Conservation (phyloP, 495 filamentous ascomycete genomes). For the Hypomontagnella monticulosa region DNA sequence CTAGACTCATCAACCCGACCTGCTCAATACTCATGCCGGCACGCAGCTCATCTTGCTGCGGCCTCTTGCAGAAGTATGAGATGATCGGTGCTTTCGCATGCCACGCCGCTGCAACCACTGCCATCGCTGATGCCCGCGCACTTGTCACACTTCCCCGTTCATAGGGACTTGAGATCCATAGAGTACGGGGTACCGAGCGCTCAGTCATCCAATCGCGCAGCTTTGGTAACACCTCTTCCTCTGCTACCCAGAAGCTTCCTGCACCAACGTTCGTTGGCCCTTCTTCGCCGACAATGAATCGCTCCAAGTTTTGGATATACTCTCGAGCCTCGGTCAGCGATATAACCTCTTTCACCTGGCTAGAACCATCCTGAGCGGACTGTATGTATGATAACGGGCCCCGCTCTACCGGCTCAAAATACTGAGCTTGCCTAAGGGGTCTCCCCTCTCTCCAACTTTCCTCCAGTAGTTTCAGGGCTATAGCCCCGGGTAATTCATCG, state of each 20-base stretch:
- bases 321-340: neutral
- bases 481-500: neutral
- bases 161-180: slow-evolving; percentile 24
- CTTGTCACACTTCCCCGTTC: slow-evolving; percentile 1
- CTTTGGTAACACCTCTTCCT: slow-evolving; percentile 7
- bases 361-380: neutral
- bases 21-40: slow-evolving; percentile 7
- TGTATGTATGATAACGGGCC: neutral
- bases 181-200: neutral
- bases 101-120: slow-evolving; percentile 14
- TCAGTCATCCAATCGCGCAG: slow-evolving; percentile 3
- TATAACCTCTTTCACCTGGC: neutral
- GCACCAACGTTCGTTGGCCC: neutral
- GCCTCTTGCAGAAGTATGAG: slow-evolving; percentile 12
- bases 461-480: slow-evolving; percentile 3
- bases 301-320: neutral
- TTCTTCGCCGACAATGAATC: slow-evolving; percentile 12
- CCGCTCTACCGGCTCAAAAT: neutral
- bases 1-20: slow-evolving; percentile 9
- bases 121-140: slow-evolving; percentile 13
- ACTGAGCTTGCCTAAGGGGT: neutral
- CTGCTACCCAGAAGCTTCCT: slow-evolving; percentile 11
- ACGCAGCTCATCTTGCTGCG: neutral
- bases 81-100: slow-evolving; percentile 13
- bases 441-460: slow-evolving; percentile 8